Evolutionary conservation across 108 stramenopile species (phyloP), one percentile per base, ranked within the genome.

Genomic region (Thalassiosira profunda): DNA sequence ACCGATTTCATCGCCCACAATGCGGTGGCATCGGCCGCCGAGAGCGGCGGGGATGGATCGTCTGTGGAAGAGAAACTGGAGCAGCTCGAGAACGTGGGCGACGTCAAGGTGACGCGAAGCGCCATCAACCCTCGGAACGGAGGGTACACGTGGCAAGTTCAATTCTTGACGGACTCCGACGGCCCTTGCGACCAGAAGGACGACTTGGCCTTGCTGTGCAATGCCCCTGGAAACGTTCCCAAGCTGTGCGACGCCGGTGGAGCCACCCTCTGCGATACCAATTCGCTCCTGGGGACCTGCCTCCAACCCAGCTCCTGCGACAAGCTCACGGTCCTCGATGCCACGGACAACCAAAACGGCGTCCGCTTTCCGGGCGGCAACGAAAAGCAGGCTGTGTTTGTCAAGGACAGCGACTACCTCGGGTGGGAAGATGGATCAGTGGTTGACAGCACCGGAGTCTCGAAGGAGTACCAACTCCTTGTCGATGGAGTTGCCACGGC

Each of bases 21-120:
- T 66, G 94, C 94, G 1, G 60, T 57, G 12, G 79, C 75, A 23
- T 70, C 75, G 36, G 86, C 84, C 38, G 78, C 74, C 12, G 87
- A 86, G 37, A 84, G 77, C 25, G 76, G 85, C 24, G 92, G 92
- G 2, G 84, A 83, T 45, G 94, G 94, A 9, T 80, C 81, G 14
- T 87, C 85, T 41, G 38, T 96, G 37, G 91, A 96, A 63, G 93
- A 93, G 60, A 86, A 87, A 21, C 72, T 96, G 10, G 91, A 94
- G 71, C 66, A 53, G 4, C 76, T 94, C 44, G 55, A 72, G 8
- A 94, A 94, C 57, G 48, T 96, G 26, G 95, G 95, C 4, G 92
- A 94, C 65, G 82, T 96, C 2, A 60, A 40, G 14, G 95, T 96
- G 3, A 85, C 73, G 7, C 74, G 95, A 26, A 74, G 70, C 36